These are phyloP conservation scores for Cyclotella sp. DNA, from an alignment of 108 stramenopile genomes.

Conservation along the genomic window DNA sequence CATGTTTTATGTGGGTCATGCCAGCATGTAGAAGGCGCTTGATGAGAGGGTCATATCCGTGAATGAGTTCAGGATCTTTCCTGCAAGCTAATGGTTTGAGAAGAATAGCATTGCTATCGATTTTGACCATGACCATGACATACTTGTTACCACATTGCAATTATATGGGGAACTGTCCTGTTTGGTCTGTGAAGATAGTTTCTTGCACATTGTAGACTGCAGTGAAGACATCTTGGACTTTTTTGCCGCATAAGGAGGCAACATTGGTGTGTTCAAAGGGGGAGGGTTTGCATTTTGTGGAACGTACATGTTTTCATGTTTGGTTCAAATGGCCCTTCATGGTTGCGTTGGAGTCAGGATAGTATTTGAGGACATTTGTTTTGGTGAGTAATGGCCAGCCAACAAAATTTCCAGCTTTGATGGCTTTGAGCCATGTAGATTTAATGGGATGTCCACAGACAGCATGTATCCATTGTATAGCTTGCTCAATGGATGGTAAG, in stretches of 20 bases:
- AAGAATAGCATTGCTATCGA: not conserved
- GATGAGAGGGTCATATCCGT: not conserved
- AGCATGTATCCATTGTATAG: not conserved
- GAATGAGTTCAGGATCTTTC: not conserved
- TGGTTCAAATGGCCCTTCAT: not conserved
- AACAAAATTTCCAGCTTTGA: conserved; percentile 11
- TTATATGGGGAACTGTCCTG: not conserved
- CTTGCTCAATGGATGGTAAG: not conserved
- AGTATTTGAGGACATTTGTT: not conserved
- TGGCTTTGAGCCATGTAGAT: conserved; percentile 19
- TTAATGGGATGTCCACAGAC: not conserved
- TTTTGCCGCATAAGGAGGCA: not conserved
- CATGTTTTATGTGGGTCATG: not conserved
- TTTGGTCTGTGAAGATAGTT: not conserved
- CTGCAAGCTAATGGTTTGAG: not conserved
- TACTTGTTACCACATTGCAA: no score
- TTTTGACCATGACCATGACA: not conserved
- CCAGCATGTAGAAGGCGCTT: not conserved
- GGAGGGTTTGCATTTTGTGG: not conserved
- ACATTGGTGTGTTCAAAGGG: not conserved
- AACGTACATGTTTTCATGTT: not conserved
- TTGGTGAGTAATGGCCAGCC: not conserved
- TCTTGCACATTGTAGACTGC: not conserved
- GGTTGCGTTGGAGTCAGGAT: not conserved
- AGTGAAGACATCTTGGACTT: not conserved